phyloP scores from a whole-genome alignment of 2,329 filamentous ascomycete species.

The Diplocarpon mali region DNA sequence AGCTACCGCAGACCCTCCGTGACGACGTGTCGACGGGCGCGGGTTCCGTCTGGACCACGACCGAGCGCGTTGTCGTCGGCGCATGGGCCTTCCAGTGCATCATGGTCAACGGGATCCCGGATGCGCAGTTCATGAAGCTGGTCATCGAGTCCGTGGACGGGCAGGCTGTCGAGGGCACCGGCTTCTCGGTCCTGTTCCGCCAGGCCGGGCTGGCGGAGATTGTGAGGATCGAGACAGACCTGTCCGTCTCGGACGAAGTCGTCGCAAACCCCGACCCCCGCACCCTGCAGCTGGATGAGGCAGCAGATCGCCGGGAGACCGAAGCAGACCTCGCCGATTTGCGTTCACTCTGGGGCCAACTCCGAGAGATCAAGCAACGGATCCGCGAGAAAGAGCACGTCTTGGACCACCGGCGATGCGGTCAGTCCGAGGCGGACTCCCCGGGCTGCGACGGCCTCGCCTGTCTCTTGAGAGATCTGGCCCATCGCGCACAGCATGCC shows the following conservation, averaged over 20 bases:
- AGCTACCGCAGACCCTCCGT: constrained; percentile 29
- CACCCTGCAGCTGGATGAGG: constrained; percentile 10
- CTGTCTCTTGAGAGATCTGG: constrained; percentile 33
- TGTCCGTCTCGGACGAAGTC: constrained; percentile 25
- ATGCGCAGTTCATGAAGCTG: constrained; percentile 36
- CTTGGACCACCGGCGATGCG: constrained; percentile 26
- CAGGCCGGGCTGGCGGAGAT: constrained; percentile 34
- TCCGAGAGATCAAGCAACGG: constrained; percentile 32
- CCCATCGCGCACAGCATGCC: constrained; percentile 30
- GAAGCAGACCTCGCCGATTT: constrained; percentile 36
- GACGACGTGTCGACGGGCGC: constrained; percentile 29
- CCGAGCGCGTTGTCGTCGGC: constrained; percentile 32
- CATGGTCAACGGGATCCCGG: constrained; percentile 29
- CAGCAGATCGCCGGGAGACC: constrained; percentile 19
- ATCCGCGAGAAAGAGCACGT: constrained; percentile 33
- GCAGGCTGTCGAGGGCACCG: constrained; percentile 29
- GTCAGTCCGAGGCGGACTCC: constrained; percentile 27
- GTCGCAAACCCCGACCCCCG: constrained; percentile 14
- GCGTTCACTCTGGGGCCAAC: constrained; percentile 32
- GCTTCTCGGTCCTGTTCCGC: constrained; percentile 36
- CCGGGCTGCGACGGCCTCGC: constrained; percentile 32
- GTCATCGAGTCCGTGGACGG: constrained; percentile 34
- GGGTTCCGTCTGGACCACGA: constrained; percentile 31
- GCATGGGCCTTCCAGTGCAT: constrained; percentile 39
- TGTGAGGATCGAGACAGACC: constrained; percentile 32